A percentile compares a stretch with the other conserved stretches of the same genome.
These are phyloP conservation scores for Lasiodiplodia sp. DNA, from an alignment of 2,329 filamentous ascomycete species.

Conservation along the genomic window DNA sequence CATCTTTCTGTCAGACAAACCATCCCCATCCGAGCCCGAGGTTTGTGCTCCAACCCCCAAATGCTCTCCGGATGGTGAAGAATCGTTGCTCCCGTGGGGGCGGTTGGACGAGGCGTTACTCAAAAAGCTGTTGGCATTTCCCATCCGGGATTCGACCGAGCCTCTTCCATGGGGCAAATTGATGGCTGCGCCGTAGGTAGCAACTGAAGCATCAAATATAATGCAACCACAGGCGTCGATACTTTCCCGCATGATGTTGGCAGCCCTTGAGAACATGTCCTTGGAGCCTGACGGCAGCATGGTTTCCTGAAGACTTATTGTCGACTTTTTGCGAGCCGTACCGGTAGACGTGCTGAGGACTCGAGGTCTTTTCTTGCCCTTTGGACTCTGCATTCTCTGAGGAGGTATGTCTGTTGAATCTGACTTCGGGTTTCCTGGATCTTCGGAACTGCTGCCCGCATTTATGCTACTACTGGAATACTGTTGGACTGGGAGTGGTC, in stretches of 20 bases:
- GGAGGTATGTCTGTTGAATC: neutral
- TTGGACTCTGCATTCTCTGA: neutral
- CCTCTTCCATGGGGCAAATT: conserved; percentile 2
- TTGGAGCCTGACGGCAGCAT: conserved; percentile 29
- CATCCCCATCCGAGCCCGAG: neutral
- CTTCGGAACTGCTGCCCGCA: neutral
- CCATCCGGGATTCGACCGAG: neutral
- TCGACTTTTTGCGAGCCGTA: neutral
- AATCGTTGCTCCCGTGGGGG: neutral
- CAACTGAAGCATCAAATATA: conserved; percentile 49
- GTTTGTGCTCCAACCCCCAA: neutral
- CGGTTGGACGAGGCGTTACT: neutral
- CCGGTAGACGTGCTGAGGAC: neutral
- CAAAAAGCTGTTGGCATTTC: neutral
- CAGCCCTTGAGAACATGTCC: conserved; percentile 44
- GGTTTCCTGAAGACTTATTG: conserved; percentile 23
- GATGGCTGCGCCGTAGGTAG: conserved; percentile 40
- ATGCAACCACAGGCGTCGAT: conserved; percentile 47
- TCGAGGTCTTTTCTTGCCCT: conserved; percentile 6
- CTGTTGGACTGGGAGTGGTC: neutral
- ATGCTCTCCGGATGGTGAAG: neutral
- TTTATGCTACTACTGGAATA: neutral
- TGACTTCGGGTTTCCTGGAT: neutral
- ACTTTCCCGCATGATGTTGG: conserved; percentile 48
- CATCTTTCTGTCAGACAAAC: neutral